Base-by-base conservation (phyloP, 805 yeast genomes). In the Spathaspora sp. region DNA sequence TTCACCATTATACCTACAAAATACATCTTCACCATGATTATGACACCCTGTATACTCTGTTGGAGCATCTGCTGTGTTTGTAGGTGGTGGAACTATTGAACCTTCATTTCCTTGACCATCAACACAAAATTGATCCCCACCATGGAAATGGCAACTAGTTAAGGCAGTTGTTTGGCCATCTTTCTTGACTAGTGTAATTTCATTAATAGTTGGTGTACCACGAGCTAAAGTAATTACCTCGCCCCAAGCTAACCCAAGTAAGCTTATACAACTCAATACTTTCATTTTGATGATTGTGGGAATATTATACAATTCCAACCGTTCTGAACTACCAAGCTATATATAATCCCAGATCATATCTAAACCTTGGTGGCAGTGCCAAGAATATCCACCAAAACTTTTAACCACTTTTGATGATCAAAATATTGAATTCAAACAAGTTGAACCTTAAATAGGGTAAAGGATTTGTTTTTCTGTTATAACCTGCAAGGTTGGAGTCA, bases 141-240 rank as follows among this genome's bases (percentile, higher is more conserved):
- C 66, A 54, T 60, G 66, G 44, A 58, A 51, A 47, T 63, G 65
- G 48, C 68, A 64, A n/a, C 53, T 52, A 5, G 60, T 56, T 18
- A 59, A 50, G 4, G 51, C 40, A 3, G 40, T 35, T 14, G 35
- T 40, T 39, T 20, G 12, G 26, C 42, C 45, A 29, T 16, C 28
- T 18, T 23, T 18, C 16, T 26, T 46, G 3, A 50, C 46, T 23
- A 40, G 23, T 6, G 47, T 46, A 6, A 16, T 7, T 7, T 7
- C 17, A 35, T 23, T 23, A 23, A 23, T 23, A 23, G 26, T 23
- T 23, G n/a, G 31, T 14, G 42, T 31, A 43, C 29, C 46, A 14
- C 26, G 44, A 43, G 18, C 28, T 49, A 11, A 10, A 5, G 18
- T 35, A 35, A 35, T 16, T 35, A 35, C 17, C 14, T 35, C 40